Evolutionary conservation across 768 basidiomycete genomes (phyloP), one percentile per base, ranked within the genome.

Genomic region (Pholiota molesta): DNA sequence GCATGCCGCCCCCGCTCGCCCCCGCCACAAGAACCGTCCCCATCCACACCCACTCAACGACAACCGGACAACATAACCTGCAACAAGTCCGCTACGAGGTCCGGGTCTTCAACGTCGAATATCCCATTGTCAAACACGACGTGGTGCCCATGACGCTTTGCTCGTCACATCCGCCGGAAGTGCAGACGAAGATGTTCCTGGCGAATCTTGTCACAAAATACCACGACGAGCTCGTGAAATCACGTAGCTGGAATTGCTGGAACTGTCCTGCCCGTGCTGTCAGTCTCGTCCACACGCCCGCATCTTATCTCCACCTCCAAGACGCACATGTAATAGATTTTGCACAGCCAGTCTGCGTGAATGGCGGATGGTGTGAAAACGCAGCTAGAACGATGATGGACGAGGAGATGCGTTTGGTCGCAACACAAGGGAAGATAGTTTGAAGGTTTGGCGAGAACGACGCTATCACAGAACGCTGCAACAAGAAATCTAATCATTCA

Each of bases 331-430:
- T 62, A 26, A 19, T 57, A 19, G 55, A 62, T 49, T 57, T 62
- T 28, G 47, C 55, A 0, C 61, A 62, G 39, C 61, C 61, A 5
- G 56, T 57, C n/a, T 62, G 61, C 49, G 33, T 44, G 29, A 62
- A 62, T 23, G 56, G 61, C 9, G 47, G 61, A 13, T 56, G 11
- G 23, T 62, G 61, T 19, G 37, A 62, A 33, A 35, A 52, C 13
- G 61, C 49, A 66, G 75, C 81, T 62, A 64, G 79, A 17, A 17
- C 33, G 47, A 58, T 58, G 57, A 58, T 52, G 47, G 29, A 39
- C 9, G 49, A 37, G 45, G 57, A 58, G 17, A 58, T 58, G 57
- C 57, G 47, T 31, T 17, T 28, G 33, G 57, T 58, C 7, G 57
- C 57, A 8, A 47, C 57, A 23, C 45, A 19, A 33, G 57, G 19